Percentiles rank a stretch among this genome's conserved stretches.
Conservation (phyloP, 371 early-diverging fungal genomes). For the Mucor mucedo region DNA sequence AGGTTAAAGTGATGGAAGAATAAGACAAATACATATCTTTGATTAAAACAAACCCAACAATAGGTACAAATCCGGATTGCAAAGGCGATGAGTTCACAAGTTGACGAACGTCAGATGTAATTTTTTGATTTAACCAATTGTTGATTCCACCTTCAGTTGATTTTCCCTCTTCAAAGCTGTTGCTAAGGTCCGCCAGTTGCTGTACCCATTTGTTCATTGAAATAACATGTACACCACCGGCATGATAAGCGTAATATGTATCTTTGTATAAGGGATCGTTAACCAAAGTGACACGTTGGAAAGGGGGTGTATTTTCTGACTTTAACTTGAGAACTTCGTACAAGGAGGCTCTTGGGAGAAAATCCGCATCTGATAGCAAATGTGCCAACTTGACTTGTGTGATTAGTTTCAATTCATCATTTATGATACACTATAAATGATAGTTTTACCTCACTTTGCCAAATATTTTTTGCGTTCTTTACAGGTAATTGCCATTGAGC, state of each 20-base stretch:
- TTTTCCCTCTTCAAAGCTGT: constrained; percentile 6
- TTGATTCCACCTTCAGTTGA: constrained; percentile 12
- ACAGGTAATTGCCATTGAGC: constrained; percentile 46
- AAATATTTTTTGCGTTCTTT: constrained; percentile 11
- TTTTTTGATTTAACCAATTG: constrained; percentile 31
- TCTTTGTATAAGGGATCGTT: constrained; percentile 40
- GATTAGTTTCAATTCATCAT: not conserved
- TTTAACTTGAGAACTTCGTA: constrained; percentile 38
- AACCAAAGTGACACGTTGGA: constrained; percentile 29
- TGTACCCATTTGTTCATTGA: constrained; percentile 36
- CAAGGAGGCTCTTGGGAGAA: constrained; percentile 42
- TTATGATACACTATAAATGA: not conserved
- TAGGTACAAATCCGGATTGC: constrained; percentile 29
- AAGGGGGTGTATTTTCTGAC: not conserved
- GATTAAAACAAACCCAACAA: constrained; percentile 38
- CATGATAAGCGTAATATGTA: constrained; percentile 44
- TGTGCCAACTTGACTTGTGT: constrained; percentile 22
- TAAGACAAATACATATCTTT: constrained; percentile 50
- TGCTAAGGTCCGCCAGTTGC: constrained; percentile 19
- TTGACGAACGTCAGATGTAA: constrained; percentile 14
- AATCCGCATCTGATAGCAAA: constrained; percentile 25
- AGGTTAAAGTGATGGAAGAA: constrained; percentile 34
- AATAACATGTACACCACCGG: constrained; percentile 42
- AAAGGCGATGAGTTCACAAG: constrained; percentile 34
- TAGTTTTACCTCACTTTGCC: constrained; percentile 34